Evolutionary conservation across 768 basidiomycete species (phyloP).

Genomic region (Daedalea quercina): DNA sequence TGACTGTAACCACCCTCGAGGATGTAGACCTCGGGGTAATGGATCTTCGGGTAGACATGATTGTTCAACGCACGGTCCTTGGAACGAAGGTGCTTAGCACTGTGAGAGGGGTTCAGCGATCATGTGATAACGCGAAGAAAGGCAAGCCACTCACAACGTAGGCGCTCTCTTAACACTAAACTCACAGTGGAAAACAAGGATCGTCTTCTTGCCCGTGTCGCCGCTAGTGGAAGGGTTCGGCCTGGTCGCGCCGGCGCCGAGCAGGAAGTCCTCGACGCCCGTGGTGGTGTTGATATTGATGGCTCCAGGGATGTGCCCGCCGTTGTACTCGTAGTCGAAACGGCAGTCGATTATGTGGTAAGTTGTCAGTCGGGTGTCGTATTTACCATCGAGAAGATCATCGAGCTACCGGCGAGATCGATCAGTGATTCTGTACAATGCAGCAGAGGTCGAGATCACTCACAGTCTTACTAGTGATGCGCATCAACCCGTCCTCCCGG

Average conservation of each 20-base stretch:
- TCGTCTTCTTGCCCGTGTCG: conserved; percentile 65
- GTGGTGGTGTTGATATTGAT: conserved; percentile 83
- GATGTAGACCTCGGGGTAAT: conserved; percentile 95
- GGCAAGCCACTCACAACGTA: conserved; percentile 67
- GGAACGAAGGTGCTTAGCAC: conserved; percentile 89
- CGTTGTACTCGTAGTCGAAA: conserved; percentile 93
- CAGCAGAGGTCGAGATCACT: conserved; percentile 21
- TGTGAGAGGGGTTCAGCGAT: conserved; percentile 23
- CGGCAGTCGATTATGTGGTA: conserved; percentile 92
- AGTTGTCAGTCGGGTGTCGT: conserved; percentile 51
- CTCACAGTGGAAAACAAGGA: conserved; percentile 97
- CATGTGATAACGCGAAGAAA: background rate
- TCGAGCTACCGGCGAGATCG: conserved; percentile 49
- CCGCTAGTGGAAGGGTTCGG: conserved; percentile 71
- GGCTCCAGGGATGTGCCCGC: conserved; percentile 90
- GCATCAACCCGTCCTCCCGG: conserved; percentile 91
- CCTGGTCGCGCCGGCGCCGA: conserved; percentile 47
- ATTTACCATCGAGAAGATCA: conserved; percentile 69
- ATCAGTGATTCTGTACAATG: background rate
- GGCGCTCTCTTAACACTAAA: conserved; percentile 94
- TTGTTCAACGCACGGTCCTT: conserved; percentile 87
- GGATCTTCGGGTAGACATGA: conserved; percentile 83
- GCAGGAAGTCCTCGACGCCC: conserved; percentile 75
- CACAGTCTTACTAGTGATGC: conserved; percentile 78
- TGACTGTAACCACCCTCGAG: conserved; percentile 93